Conservation (phyloP, 345 rosid species). For the Draba incana region DNA sequence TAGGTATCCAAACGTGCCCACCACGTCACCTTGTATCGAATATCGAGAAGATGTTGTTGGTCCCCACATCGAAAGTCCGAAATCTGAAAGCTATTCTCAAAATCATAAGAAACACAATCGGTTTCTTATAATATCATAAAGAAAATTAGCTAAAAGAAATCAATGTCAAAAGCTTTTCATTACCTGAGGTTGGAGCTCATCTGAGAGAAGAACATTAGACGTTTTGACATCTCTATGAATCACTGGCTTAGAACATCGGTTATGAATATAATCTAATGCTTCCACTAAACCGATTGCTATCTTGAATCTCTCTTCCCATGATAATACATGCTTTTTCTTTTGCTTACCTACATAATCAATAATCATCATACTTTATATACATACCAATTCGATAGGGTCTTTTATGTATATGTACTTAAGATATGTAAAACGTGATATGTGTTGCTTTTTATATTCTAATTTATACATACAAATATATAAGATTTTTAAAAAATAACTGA, state of each 20-base stretch:
- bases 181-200: conserved; percentile 73
- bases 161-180: background rate
- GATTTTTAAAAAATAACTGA: too few relatives aligned
- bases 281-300: conserved; percentile 70
- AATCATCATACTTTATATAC: background rate
- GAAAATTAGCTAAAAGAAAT: background rate
- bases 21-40: conserved; percentile 63
- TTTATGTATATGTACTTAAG: background rate
- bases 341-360: conserved; percentile 27
- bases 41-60: conserved; percentile 56
- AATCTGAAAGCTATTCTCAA: conserved; percentile 70
- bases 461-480: too few relatives aligned
- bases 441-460: too few relatives aligned
- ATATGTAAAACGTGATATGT: too few relatives aligned
- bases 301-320: conserved; percentile 69
- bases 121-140: background rate
- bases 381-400: background rate
- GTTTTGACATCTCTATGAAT: conserved; percentile 91
- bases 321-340: conserved; percentile 35
- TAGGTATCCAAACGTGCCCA: conserved; percentile 94
- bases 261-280: conserved; percentile 74
- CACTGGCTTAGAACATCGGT: conserved; percentile 58
- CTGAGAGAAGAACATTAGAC: conserved; percentile 79
- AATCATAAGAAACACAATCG: background rate
- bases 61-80: conserved; percentile 86